phyloP scores from a whole-genome alignment of 805 yeast species.

The Zygoascus biomembranicola region DNA sequence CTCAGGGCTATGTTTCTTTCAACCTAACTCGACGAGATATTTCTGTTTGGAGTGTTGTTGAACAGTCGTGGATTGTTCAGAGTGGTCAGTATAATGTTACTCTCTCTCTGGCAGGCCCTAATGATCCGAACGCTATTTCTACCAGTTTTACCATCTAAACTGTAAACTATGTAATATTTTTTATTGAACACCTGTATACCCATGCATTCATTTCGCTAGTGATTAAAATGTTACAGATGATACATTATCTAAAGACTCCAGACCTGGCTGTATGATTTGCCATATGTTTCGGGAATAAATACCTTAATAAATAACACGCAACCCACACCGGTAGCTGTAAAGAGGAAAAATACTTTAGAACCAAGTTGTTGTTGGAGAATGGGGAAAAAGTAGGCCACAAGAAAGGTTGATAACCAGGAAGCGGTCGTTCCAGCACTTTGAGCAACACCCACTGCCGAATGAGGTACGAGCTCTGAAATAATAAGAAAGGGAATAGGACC shows the following conservation, averaged over 20 bases:
- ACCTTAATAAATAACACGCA: constrained; percentile 36
- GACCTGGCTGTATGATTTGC: constrained; percentile 54
- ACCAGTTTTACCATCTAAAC: not conserved
- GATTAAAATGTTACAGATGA: too few relatives aligned
- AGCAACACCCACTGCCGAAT: constrained; percentile 71
- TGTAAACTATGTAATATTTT: not conserved
- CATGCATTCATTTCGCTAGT: too few relatives aligned
- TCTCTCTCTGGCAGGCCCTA: not conserved
- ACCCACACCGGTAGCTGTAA: constrained; percentile 27
- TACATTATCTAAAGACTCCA: constrained; percentile 35
- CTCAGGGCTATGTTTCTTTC: constrained; percentile 33
- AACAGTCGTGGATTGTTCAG: constrained; percentile 51
- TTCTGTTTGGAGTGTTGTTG: constrained; percentile 46
- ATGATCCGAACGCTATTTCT: not conserved
- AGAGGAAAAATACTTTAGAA: constrained; percentile 68
- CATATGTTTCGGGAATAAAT: constrained; percentile 70
- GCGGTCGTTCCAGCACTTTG: constrained; percentile 88
- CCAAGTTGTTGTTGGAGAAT: constrained; percentile 56
- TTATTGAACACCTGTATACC: not conserved
- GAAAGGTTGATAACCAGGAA: constrained; percentile 87
- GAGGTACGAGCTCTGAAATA: constrained; percentile 81
- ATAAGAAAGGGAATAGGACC: constrained; percentile 94
- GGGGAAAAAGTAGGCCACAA: constrained; percentile 72
- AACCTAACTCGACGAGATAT: constrained; percentile 45
- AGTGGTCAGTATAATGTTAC: constrained; percentile 44